Base-by-base conservation (phyloP, 768 basidiomycete genomes). In the Lactarius evosmus region DNA sequence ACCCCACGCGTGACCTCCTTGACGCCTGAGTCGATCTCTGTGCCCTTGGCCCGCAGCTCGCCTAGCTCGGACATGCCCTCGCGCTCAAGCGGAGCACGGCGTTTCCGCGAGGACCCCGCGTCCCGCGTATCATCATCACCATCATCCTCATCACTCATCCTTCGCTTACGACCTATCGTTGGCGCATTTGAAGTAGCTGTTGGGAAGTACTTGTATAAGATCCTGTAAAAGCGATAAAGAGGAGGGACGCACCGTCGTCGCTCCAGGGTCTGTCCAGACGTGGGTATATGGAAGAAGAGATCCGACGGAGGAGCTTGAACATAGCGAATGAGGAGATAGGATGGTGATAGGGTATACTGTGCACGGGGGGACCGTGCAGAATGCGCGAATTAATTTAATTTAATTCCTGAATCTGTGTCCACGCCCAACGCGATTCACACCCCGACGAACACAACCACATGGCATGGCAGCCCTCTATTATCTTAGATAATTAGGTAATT, bases 181-280 rank as follows among this genome's bases (percentile, higher is more conserved):
- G 89, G 88, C 2, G 89, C 88, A 69, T 84, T 88, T 29, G 89
- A 89, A 1, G 89, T 89, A 32, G 87, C 89, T 91, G 70, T 38
- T 52, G 56, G 53, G 63, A 58, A 19, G 44, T 27, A 36, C 14
- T 46, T 46, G 50, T 11, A 29, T 57, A 33, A 66, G 61, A 67
- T 55, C 33, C n/a, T 14, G 58, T 40, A 30, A 44, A 41, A 67
- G 56, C 30, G 30, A 56, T 38, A 65, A 56, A 56, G 40, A 33
- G 34, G 38, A 6, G 14, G 44, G 55, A 53, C 62, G 52, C 32
- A 78, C 88, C 85, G 72, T 91, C 88, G 60, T 91, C 88, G 69
- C 81, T 80, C 89, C 89, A 90, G 36, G 88, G 86, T 63, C 87
- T 79, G 74, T 90, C 89, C 29, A 85, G 82, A 58, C 88, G 83